phyloP scores from a whole-genome alignment of 2,329 filamentous ascomycete species.

The Torrubiella hemipterigena region DNA sequence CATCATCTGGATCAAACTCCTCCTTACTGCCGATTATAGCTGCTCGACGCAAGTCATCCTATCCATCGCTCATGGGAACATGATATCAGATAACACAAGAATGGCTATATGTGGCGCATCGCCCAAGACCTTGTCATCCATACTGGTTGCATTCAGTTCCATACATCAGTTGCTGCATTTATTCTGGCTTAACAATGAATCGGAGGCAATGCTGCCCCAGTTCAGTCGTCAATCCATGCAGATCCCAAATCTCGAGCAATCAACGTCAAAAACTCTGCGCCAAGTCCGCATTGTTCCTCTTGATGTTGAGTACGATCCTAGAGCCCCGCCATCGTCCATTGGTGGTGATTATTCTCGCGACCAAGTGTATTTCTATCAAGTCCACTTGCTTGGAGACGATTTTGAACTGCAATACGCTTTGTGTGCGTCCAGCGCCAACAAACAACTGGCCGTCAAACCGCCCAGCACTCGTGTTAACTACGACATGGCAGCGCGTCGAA shows the following conservation, averaged over 20 bases:
- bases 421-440: slow-evolving; percentile 14
- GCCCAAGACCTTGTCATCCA: slow-evolving; percentile 4
- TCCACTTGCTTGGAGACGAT: slow-evolving; percentile 28
- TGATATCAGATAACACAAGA: slow-evolving; percentile 11
- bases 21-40: neutral
- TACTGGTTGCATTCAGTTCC: neutral
- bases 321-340: slow-evolving; percentile 7
- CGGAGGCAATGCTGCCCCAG: too few relatives aligned
- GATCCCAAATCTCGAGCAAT: neutral
- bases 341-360: slow-evolving; percentile 19
- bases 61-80: slow-evolving; percentile 16
- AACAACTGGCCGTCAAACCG: slow-evolving; percentile 13
- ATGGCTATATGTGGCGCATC: slow-evolving; percentile 17
- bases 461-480: slow-evolving; percentile 15
- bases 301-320: slow-evolving; percentile 8
- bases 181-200: neutral
- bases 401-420: slow-evolving; percentile 30
- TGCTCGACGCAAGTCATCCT: slow-evolving; percentile 13
- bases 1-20: slow-evolving; percentile 5
- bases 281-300: slow-evolving; percentile 17
- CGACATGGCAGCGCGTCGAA: slow-evolving; percentile 13
- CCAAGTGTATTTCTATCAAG: slow-evolving; percentile 32
- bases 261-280: slow-evolving; percentile 9
- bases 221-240: neutral
- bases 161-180: neutral